Conservation (phyloP, 495 filamentous ascomycete species). For the Thermochaetoides thermophila region DNA sequence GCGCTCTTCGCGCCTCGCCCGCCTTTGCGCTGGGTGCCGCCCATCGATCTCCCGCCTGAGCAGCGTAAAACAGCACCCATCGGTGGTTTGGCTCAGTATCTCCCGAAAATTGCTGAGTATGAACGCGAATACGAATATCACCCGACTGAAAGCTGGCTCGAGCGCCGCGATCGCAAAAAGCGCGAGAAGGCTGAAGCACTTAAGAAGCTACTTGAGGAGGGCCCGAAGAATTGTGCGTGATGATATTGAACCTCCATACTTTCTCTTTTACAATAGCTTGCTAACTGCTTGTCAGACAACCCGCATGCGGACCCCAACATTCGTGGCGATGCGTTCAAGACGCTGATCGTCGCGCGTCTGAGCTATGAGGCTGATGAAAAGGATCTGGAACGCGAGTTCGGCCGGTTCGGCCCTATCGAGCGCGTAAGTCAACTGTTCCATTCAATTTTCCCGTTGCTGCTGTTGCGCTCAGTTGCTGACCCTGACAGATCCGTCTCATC, state of each 20-base stretch:
- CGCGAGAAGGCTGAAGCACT: constrained; percentile 57
- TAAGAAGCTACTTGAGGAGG: constrained; percentile 50
- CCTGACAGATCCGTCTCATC: constrained; percentile 72
- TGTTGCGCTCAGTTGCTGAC: constrained; percentile 4
- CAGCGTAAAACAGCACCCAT: constrained; percentile 61
- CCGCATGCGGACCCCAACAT: constrained; percentile 69
- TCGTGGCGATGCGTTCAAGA: constrained; percentile 86
- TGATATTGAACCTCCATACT: too few relatives aligned
- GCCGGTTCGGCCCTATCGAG: constrained; percentile 87
- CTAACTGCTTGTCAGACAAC: constrained; percentile 34
- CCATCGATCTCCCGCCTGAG: constrained; percentile 69
- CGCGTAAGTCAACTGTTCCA: constrained; percentile 42
- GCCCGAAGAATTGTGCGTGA: constrained; percentile 50
- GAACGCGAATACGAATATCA: constrained; percentile 58
- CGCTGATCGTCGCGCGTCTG: constrained; percentile 80
- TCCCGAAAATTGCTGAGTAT: constrained; percentile 53
- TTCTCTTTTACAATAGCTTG: background rate
- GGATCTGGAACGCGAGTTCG: constrained; percentile 89
- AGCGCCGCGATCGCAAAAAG: constrained; percentile 65
- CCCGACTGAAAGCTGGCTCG: constrained; percentile 84
- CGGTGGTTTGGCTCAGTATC: constrained; percentile 54
- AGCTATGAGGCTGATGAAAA: constrained; percentile 77
- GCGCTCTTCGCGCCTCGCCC: constrained; percentile 90
- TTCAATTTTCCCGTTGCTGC: background rate
- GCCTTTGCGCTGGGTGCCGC: constrained; percentile 76